These are phyloP conservation scores for Testicularia cyperi DNA, from an alignment of 1,284 basidiomycete genomes.

Conservation along the genomic window DNA sequence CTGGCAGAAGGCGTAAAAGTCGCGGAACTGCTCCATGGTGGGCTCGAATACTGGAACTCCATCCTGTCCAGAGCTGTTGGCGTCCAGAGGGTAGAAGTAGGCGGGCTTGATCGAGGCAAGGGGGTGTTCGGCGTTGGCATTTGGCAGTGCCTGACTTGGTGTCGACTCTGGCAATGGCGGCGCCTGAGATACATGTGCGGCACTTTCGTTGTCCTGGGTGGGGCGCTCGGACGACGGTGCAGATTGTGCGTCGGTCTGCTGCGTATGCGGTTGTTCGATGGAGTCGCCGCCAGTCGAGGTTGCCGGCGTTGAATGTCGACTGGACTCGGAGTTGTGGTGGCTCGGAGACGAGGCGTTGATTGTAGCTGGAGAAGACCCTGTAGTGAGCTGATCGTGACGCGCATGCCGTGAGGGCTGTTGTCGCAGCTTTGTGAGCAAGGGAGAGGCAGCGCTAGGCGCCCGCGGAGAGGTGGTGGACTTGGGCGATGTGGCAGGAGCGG, in stretches of 20 bases:
- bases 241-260: neutral
- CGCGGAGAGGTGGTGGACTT: too few relatives aligned
- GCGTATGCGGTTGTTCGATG: constrained; percentile 11
- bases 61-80: constrained; percentile 15
- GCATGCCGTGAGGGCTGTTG: too few relatives aligned
- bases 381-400: too few relatives aligned
- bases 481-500: too few relatives aligned
- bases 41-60: constrained; percentile 59
- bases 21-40: constrained; percentile 55
- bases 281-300: constrained; percentile 29
- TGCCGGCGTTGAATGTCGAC: constrained; percentile 35
- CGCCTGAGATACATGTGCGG: neutral
- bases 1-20: constrained; percentile 56
- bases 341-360: constrained; percentile 19
- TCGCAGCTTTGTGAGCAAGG: too few relatives aligned
- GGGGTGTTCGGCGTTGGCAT: constrained; percentile 3
- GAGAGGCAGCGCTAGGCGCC: too few relatives aligned
- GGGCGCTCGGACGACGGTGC: too few relatives aligned
- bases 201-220: too few relatives aligned
- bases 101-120: constrained; percentile 43
- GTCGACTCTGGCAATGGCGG: neutral
- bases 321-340: constrained; percentile 18
- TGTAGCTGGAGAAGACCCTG: constrained; percentile 14
- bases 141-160: neutral
- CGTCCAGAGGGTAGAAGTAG: constrained; percentile 52